Conservation (phyloP, 805 yeast genomes). For the Wickerhamiella australiensis region DNA sequence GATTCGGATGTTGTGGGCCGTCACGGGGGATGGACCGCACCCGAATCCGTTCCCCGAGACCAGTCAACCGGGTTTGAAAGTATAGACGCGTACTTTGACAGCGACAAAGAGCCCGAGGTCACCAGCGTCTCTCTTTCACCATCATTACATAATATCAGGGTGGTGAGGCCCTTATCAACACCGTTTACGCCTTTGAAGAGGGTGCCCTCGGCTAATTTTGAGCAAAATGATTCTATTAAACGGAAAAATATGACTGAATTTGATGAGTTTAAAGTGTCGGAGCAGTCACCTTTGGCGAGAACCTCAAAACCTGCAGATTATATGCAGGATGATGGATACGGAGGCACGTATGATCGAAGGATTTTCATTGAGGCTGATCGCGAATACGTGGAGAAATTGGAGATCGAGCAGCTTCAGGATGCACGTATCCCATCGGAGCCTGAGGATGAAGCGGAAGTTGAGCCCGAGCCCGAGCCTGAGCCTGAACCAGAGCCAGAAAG, state of each 20-base stretch:
- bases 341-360: not conserved
- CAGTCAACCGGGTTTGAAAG: not conserved
- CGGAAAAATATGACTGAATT: not conserved
- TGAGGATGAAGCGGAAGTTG: not conserved
- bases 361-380: not conserved
- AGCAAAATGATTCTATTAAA: not conserved
- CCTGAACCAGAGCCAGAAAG: not conserved
- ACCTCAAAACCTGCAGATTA: not conserved
- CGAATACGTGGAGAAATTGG: not conserved
- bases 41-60: not conserved
- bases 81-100: constrained; percentile 1
- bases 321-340: not conserved
- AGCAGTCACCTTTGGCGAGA: not conserved
- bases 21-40: not conserved
- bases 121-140: not conserved
- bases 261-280: not conserved
- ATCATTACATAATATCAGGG: not conserved
- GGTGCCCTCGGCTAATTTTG: not conserved
- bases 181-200: not conserved
- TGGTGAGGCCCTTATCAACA: not conserved
- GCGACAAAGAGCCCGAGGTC: not conserved
- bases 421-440: not conserved
- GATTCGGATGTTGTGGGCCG: not conserved
- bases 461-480: not conserved
- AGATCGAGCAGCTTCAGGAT: not conserved